Conservation (phyloP, 768 basidiomycete genomes). For the Melanogaster broomeanus region DNA sequence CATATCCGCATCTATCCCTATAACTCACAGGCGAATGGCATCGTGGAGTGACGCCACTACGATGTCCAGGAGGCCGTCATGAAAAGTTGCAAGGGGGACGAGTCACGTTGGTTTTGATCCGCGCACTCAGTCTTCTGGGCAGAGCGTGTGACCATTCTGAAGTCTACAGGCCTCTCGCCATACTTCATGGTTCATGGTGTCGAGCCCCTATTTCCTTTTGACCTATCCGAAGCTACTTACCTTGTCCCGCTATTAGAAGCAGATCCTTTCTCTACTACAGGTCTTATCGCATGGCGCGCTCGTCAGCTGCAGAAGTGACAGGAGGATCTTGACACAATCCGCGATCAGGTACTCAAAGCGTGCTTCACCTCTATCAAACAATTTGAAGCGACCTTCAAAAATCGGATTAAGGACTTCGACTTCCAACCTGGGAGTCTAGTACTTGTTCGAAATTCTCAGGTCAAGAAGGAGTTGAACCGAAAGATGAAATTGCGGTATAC, state of each 20-base stretch:
- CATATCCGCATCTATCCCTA: constrained; percentile 1
- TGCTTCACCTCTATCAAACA: too few species aligned
- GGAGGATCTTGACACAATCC: too few species aligned
- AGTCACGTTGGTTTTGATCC: constrained; percentile 3
- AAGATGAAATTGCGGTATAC: constrained; percentile 27
- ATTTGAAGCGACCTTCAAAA: background rate
- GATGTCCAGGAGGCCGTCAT: constrained; percentile 7
- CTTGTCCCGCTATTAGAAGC: background rate
- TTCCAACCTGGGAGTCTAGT: background rate
- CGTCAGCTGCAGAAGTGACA: background rate
- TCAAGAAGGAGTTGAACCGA: constrained; percentile 15
- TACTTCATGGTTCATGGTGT: constrained; percentile 22
- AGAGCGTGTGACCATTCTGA: constrained; percentile 15
- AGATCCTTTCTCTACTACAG: background rate
- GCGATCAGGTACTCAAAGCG: too few species aligned
- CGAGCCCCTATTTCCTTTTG: constrained; percentile 30
- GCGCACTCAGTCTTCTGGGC: constrained; percentile 36
- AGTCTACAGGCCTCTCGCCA: background rate
- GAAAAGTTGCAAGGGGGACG: constrained; percentile 3
- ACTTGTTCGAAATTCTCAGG: background rate
- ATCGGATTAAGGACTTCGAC: background rate
- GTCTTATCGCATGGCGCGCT: background rate
- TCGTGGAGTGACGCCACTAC: background rate
- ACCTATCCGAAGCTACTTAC: constrained; percentile 29
- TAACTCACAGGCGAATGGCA: background rate